Percentiles rank a stretch among this genome's conserved stretches.
Conservation (phyloP, 768 basidiomycete species). For the Kwoniella sp. region DNA sequence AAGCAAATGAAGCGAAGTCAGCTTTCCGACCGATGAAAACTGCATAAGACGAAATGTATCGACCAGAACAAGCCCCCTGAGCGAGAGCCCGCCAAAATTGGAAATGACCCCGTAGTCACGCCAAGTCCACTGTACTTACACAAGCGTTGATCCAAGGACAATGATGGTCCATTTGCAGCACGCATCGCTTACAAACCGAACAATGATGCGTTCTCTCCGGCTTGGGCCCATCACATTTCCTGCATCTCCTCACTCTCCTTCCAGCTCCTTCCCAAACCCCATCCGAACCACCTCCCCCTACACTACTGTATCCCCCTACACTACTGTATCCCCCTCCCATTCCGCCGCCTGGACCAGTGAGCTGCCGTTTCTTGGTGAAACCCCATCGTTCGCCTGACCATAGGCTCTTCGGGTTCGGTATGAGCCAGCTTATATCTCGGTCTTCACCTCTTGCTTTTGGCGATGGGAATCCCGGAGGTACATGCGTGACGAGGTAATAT, state of each 20-base stretch:
- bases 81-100: too few relatives aligned
- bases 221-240: constrained; percentile 67
- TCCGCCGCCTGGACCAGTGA: constrained; percentile 2
- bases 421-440: constrained; percentile 14
- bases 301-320: too few relatives aligned
- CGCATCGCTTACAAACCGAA: constrained; percentile 83
- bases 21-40: too few relatives aligned
- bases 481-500: constrained; percentile 82
- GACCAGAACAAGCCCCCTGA: too few relatives aligned
- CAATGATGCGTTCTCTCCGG: constrained; percentile 96
- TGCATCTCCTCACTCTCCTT: constrained; percentile 54
- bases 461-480: constrained; percentile 72
- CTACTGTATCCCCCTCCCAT: constrained; percentile 1
- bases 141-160: constrained; percentile 87
- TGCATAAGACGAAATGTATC: too few relatives aligned
- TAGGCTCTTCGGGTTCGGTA: constrained; percentile 17
- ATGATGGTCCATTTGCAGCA: constrained; percentile 61
- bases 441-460: constrained; percentile 30
- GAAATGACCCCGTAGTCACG: too few relatives aligned
- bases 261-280: constrained; percentile 2
- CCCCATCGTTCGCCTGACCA: constrained; percentile 28
- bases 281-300: too few relatives aligned
- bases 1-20: constrained; percentile 1
- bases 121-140: constrained; percentile 55
- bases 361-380: constrained; percentile 8